Evolutionary conservation across 805 yeast species (phyloP).

Genomic region (Wickerhamomyces alni): DNA sequence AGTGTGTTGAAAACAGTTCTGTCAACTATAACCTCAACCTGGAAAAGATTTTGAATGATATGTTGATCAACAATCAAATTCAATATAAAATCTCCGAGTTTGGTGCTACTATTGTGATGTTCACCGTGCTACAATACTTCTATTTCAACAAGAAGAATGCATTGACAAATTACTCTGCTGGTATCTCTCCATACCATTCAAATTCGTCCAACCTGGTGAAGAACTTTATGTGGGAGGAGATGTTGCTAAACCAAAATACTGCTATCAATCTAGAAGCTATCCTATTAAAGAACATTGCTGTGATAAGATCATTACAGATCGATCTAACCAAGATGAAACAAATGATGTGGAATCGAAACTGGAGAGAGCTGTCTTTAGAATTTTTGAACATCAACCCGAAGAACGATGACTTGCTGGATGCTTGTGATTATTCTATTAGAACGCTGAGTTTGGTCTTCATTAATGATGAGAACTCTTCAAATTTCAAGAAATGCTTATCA

Average conservation of each 20-base stretch:
- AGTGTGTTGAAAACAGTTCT: conserved; percentile 16
- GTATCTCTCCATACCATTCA: conserved; percentile 33
- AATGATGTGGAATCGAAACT: conserved; percentile 34
- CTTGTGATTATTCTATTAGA: conserved; percentile 23
- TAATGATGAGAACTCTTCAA: conserved; percentile 21
- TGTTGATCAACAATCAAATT: conserved; percentile 35
- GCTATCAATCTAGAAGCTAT: conserved; percentile 37
- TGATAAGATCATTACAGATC: conserved; percentile 29
- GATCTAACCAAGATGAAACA: conserved; percentile 31
- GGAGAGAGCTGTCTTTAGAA: conserved; percentile 18
- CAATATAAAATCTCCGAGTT: conserved; percentile 31
- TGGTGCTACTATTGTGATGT: conserved; percentile 37
- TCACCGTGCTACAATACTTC: conserved; percentile 34
- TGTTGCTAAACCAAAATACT: conserved; percentile 16
- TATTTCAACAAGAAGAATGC: conserved; percentile 18
- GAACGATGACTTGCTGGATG: conserved; percentile 22
- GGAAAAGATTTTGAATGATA: conserved; percentile 28
- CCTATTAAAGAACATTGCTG: conserved; percentile 28
- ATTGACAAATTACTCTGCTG: conserved; percentile 26
- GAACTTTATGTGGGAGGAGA: conserved; percentile 28
- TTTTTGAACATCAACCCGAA: conserved; percentile 16
- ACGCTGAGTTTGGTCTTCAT: conserved; percentile 19
- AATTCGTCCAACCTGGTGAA: conserved; percentile 35
- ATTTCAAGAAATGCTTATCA: conserved; percentile 17
- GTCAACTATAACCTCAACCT: conserved; percentile 24